A percentile compares a stretch with the other conserved stretches of the same genome.
Conservation (phyloP, 2,329 filamentous ascomycete species). For the Epichloe gansuensis region DNA sequence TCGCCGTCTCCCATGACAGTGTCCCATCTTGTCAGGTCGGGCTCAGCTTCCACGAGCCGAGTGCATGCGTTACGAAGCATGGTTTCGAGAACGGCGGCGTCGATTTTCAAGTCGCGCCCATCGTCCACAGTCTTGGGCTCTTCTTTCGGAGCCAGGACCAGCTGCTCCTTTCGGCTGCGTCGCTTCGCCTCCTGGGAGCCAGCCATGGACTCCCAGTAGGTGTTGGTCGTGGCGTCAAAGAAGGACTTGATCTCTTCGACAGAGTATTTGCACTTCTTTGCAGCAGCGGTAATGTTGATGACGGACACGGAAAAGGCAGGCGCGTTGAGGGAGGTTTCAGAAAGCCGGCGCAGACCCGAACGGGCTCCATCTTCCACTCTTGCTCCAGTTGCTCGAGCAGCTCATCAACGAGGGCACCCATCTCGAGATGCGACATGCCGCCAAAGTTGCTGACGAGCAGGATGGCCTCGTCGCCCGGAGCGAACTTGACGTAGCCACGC, state of each 20-base stretch:
- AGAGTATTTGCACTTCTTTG: slow-evolving; percentile 32
- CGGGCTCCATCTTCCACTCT: slow-evolving; percentile 36
- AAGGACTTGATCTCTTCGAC: slow-evolving; percentile 46
- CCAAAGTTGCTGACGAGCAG: slow-evolving; percentile 49
- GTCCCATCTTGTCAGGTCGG: slow-evolving; percentile 51
- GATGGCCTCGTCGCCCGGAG: slow-evolving; percentile 33
- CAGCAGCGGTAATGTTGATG: slow-evolving; percentile 42
- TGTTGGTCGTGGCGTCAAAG: slow-evolving; percentile 52
- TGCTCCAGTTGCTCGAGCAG: slow-evolving; percentile 35
- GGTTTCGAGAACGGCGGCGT: slow-evolving; percentile 38
- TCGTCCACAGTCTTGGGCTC: slow-evolving; percentile 24
- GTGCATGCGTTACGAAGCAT: slow-evolving; percentile 43
- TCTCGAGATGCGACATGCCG: slow-evolving; percentile 44
- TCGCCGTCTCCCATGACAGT: slow-evolving; percentile 54
- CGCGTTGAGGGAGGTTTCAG: slow-evolving; percentile 61
- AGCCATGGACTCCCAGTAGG: slow-evolving; percentile 39
- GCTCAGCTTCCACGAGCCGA: slow-evolving; percentile 44
- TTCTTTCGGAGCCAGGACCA: slow-evolving; percentile 26
- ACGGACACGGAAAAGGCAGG: slow-evolving; percentile 59
- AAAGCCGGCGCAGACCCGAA: slow-evolving; percentile 47
- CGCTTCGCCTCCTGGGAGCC: slow-evolving; percentile 30
- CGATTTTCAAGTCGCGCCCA: slow-evolving; percentile 33
- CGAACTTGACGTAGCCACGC: slow-evolving; percentile 37
- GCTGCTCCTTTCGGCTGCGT: slow-evolving; percentile 28
- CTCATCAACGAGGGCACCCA: slow-evolving; percentile 42